phyloP scores from a whole-genome alignment of 2,329 filamentous ascomycete species.

The Fusarium sp. region DNA sequence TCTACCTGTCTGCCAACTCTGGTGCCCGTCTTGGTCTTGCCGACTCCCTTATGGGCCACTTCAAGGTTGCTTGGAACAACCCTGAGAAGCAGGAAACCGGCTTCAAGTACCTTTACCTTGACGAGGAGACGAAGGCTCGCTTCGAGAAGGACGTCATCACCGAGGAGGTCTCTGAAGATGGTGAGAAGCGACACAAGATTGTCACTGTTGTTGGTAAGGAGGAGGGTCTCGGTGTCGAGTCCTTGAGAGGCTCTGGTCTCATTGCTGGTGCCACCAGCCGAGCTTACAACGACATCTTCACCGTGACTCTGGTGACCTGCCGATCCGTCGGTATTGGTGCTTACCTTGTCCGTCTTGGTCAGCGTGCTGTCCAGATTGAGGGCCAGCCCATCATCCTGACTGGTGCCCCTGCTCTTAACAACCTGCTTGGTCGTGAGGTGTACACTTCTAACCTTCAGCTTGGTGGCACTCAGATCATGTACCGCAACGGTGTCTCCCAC shows the following conservation, averaged over 20 bases:
- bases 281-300: constrained; percentile 99
- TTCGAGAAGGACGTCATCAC: constrained; percentile 85
- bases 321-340: constrained; percentile 99
- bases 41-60: constrained; percentile 96
- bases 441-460: constrained; percentile 99
- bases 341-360: constrained; percentile 97
- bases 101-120: constrained; percentile 98
- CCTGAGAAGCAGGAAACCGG: constrained; percentile 83
- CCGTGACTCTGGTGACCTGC: constrained; percentile 96
- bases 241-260: constrained; percentile 94
- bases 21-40: constrained; percentile 97
- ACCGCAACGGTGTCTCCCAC: constrained; percentile 99
- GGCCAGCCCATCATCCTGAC: constrained; percentile 99
- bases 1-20: constrained; percentile 98
- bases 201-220: constrained; percentile 93
- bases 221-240: constrained; percentile 97
- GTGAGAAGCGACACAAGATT: constrained; percentile 94
- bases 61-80: constrained; percentile 98
- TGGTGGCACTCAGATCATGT: constrained; percentile 99
- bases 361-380: constrained; percentile 98
- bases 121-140: constrained; percentile 85
- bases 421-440: constrained; percentile 96
- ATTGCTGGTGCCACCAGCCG: constrained; percentile 97
- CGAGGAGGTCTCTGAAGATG: constrained; percentile 86
- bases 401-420: constrained; percentile 97